phyloP scores from a whole-genome alignment of 1,284 basidiomycete species.

The Boletus coffeatus region DNA sequence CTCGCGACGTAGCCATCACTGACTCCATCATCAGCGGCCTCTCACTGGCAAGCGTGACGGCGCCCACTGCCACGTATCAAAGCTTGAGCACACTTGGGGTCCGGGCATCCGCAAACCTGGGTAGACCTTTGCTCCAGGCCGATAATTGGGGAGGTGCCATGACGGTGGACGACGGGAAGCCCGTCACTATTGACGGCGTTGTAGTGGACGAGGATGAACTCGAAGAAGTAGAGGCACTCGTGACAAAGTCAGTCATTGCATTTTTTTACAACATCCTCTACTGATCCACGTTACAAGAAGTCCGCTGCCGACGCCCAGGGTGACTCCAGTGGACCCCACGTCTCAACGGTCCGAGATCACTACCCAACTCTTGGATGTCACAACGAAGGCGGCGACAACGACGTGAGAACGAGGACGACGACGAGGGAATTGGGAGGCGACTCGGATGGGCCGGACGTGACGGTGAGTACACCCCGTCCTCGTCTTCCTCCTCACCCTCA shows the following conservation, averaged over 20 bases:
- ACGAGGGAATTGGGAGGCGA: too few species aligned
- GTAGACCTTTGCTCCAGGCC: conserved; percentile 37
- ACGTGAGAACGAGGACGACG: too few species aligned
- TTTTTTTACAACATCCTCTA: conserved; percentile 16
- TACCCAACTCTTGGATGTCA: conserved; percentile 1
- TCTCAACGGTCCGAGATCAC: conserved; percentile 8
- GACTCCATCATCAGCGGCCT: too few species aligned
- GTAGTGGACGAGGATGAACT: conserved; percentile 31
- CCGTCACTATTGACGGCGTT: conserved; percentile 33
- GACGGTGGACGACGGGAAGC: conserved; percentile 40
- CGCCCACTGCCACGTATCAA: too few species aligned
- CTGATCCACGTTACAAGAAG: conserved; percentile 36
- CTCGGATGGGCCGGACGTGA: too few species aligned
- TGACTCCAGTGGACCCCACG: conserved; percentile 41
- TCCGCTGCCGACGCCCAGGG: conserved; percentile 53
- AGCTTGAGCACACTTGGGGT: conserved; percentile 45
- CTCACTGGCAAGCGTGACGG: too few species aligned
- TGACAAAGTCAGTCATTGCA: conserved; percentile 28
- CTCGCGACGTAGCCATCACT: too few species aligned
- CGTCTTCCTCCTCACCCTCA: too few species aligned
- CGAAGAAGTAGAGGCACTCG: conserved; percentile 34
- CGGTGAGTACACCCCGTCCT: too few species aligned
- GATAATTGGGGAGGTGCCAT: conserved; percentile 54
- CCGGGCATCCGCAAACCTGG: conserved; percentile 35
- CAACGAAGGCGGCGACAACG: too few species aligned